Percentiles rank a stretch among this genome's conserved stretches.
Evolutionary conservation across 345 rosid species (phyloP).

Genomic region (Salix caprea): DNA sequence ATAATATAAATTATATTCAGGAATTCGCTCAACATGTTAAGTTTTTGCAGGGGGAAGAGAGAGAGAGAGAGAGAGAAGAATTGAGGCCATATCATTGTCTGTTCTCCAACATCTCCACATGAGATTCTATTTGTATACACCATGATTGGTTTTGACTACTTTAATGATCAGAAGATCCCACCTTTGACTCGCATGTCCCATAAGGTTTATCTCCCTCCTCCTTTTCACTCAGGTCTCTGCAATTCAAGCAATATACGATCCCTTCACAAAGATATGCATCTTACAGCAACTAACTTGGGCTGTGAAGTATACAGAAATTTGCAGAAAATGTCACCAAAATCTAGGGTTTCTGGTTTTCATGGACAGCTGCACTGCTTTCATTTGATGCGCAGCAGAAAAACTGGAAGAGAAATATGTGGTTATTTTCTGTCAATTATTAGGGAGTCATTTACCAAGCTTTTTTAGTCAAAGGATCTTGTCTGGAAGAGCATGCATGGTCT

Average conservation of each 20-base stretch:
- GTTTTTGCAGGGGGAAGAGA: too few relatives aligned
- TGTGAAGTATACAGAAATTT: background rate
- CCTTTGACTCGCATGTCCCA: constrained; percentile 31
- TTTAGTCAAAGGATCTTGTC: background rate
- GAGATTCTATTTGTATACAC: constrained; percentile 42
- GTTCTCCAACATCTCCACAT: constrained; percentile 59
- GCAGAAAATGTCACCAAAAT: background rate
- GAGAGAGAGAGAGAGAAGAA: background rate
- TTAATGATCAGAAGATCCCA: constrained; percentile 43
- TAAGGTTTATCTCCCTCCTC: constrained; percentile 2
- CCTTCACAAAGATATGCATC: constrained; percentile 7
- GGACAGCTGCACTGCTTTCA: background rate
- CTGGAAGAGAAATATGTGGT: background rate
- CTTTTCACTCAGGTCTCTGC: constrained; percentile 24
- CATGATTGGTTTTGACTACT: constrained; percentile 86
- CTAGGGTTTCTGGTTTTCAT: background rate
- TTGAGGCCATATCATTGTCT: constrained; percentile 37
- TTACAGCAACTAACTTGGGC: too few relatives aligned
- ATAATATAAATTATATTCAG: too few relatives aligned
- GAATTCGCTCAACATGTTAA: too few relatives aligned
- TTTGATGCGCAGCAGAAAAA: background rate
- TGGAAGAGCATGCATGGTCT: background rate
- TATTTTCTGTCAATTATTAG: background rate
- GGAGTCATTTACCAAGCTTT: background rate
- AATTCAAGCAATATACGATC: constrained; percentile 19